Base-by-base conservation (phyloP, 169 alveolate genomes). In the Plasmodium chabaudi region DNA sequence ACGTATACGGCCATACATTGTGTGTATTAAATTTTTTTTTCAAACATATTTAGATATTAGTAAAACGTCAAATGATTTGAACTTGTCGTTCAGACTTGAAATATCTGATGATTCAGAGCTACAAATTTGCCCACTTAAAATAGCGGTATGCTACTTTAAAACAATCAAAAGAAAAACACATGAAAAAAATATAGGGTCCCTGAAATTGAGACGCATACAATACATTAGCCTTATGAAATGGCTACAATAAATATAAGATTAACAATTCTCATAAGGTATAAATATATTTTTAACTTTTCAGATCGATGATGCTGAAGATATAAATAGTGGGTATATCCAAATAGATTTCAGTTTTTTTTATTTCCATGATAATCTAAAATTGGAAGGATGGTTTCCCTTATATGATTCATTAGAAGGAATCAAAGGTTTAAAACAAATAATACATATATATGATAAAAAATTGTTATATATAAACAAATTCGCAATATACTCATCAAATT, bases 361-460 rank as follows among this genome's bases (percentile, higher is more conserved):
- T 39, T 73, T 87, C 51, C 92, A 72, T 57, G 88, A 72, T 53
- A 77, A 87, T 47, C 67, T 73, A 51, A 68, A 77, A 51, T 44
- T 70, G 27, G 88, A 87, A 72, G 92, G 92, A 17, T 87, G 92
- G 92, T 71, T 87, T 56, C 92, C 92, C 5, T 27, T 87, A 39
- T 87, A 87, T 5, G 92, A 87, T 53, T 73, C 92, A 13, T 46
- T 87, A 4, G 67, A 72, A 17, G 92, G 92, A n/a, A 53, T 87
- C 3, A 51, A 63, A 71, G 92, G 92, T 87, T 57, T 19, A 2
- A 12, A 51, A 51, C 1, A 51, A 51, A 51, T 51, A 13, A 51
- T 34, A 34, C 42, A 34, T 34, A 34, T 2, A 34, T 34, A 5
- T 34, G 42, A 34, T 34, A 34, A 4, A 34, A 34, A 34, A 34